These are phyloP conservation scores for Ceratocystis cubensis DNA, from an alignment of 2,329 filamentous ascomycete species.

Conservation along the genomic window DNA sequence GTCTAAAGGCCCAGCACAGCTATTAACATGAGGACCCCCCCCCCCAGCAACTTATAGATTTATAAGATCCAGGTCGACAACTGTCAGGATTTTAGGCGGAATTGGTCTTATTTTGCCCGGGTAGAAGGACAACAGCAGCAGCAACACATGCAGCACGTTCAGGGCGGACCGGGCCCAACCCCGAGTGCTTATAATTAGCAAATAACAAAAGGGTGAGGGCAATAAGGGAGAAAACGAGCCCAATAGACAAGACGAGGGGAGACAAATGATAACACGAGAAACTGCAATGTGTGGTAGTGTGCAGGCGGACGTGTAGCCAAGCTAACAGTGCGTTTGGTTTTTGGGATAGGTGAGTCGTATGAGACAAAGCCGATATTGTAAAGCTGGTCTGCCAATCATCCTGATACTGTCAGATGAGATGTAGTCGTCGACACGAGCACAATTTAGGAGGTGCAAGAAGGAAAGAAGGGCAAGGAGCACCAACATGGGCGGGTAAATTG, in stretches of 20 bases:
- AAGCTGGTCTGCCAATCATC: neutral
- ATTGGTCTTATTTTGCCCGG: conserved; percentile 1
- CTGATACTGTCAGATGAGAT: neutral
- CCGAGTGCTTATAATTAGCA: too few relatives aligned
- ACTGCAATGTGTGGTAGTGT: too few relatives aligned
- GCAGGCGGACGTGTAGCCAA: neutral
- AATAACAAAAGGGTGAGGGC: too few relatives aligned
- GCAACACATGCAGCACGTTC: too few relatives aligned
- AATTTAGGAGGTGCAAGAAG: neutral
- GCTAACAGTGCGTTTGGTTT: neutral
- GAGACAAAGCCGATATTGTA: neutral
- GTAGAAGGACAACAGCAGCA: neutral
- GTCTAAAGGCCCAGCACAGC: neutral
- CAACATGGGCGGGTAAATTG: neutral
- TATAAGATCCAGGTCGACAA: neutral
- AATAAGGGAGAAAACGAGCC: neutral
- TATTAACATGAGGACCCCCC: neutral
- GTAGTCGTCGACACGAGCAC: neutral
- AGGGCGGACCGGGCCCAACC: too few relatives aligned
- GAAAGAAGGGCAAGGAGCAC: neutral
- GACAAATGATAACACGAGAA: neutral
- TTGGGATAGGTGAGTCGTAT: neutral
- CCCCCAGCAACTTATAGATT: neutral
- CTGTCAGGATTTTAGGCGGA: neutral
- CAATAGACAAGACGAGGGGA: neutral